These are phyloP conservation scores for Candida arabinofermentans DNA, from an alignment of 805 yeast genomes.

Conservation along the genomic window DNA sequence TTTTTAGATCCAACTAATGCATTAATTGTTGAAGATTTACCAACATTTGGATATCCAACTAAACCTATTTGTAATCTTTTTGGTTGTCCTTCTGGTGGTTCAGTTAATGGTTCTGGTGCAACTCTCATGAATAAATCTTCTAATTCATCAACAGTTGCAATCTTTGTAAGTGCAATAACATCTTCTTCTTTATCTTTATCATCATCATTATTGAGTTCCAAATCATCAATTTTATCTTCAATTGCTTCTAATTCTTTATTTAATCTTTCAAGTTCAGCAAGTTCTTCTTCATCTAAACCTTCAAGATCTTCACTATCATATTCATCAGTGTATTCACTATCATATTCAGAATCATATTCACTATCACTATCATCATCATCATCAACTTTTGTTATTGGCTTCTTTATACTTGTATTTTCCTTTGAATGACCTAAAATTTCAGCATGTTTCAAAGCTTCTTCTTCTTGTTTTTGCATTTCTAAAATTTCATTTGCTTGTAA, in stretches of 20 bases:
- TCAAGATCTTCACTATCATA: conserved; percentile 15
- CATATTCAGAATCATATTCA: conserved; percentile 16
- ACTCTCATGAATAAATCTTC: conserved; percentile 72
- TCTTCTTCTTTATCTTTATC: conserved; percentile 27
- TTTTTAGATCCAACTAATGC: conserved; percentile 94
- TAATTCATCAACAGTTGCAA: conserved; percentile 77
- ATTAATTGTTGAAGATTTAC: conserved; percentile 88
- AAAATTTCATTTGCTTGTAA: conserved; percentile 72
- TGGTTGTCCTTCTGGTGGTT: conserved; percentile 52
- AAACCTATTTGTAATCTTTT: conserved; percentile 82
- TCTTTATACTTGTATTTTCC: conserved; percentile 4
- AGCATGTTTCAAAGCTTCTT: conserved; percentile 21
- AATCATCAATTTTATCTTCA: conserved; percentile 10
- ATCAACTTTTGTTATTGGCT: background rate
- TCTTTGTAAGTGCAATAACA: conserved; percentile 51
- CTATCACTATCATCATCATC: conserved; percentile 16
- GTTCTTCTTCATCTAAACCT: conserved; percentile 18
- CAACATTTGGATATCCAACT: conserved; percentile 94
- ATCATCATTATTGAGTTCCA: conserved; percentile 21
- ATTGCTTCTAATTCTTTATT: background rate
- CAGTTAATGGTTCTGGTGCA: conserved; percentile 66
- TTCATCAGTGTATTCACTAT: conserved; percentile 12
- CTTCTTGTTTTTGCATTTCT: conserved; percentile 54
- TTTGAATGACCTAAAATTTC: conserved; percentile 1
- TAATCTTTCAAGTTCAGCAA: conserved; percentile 18